Evolutionary conservation across 441 rosid genomes (phyloP).

Genomic region (Jatropha podagrica): DNA sequence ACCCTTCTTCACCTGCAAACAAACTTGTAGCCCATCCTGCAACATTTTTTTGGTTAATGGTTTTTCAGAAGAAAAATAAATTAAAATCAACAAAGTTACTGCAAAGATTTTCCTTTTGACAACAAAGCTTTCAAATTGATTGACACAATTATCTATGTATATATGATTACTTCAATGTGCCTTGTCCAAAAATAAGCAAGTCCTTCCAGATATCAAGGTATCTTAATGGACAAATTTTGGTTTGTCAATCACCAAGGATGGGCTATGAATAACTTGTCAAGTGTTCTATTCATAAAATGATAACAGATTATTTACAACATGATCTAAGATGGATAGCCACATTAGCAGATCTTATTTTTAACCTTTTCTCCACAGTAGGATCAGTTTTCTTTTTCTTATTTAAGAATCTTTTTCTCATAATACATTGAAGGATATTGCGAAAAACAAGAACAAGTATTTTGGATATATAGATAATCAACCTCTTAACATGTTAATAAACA

Average conservation of each 20-base stretch:
- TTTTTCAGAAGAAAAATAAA: background rate
- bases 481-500: background rate
- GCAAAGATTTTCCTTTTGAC: background rate
- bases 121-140: no score
- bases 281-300: background rate
- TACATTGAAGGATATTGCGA: background rate
- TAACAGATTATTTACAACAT: background rate
- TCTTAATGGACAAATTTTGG: background rate
- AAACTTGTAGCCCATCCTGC: conserved; percentile 91
- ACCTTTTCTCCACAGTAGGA: no score
- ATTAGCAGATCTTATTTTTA: background rate
- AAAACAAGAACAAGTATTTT: background rate
- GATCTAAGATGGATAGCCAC: background rate
- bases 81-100: background rate
- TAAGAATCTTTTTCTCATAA: background rate
- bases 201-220: background rate
- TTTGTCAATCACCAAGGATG: background rate
- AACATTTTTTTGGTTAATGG: conserved; percentile 10
- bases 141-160: background rate
- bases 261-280: background rate
- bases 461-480: background rate
- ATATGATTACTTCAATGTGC: background rate
- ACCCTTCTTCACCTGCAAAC: conserved; percentile 69
- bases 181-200: background rate
- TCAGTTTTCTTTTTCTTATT: background rate